Evolutionary conservation across 306 rosid species (phyloP), one percentile per base, ranked within the genome.

Genomic region (Lotus japonicus): DNA sequence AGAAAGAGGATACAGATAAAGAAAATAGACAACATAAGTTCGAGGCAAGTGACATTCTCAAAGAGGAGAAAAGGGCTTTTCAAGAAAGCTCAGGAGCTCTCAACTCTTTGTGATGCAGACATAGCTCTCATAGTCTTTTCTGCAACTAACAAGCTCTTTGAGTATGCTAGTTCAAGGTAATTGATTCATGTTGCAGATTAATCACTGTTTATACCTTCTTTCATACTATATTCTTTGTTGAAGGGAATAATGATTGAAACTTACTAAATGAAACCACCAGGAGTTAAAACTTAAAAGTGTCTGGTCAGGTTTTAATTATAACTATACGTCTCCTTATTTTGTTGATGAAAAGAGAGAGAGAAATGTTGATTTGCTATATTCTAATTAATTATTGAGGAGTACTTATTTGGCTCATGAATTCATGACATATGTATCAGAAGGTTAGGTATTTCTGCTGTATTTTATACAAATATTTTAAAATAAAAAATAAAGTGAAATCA

Each of bases 61-160:
- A 84, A 78, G 76, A 77, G 85, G 71, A 84, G 84, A 54, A 84
- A 62, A 75, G 88, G 88, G 52, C 81, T 84, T 16, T 65, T 84
- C 68, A 84, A 84, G 75, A 84, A 84, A 38, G 89, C 89, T 58
- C 54, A 56, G 45, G 89, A 84, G 69, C 73, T 84, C 1, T 72
- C 86, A 33, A 81, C 83, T 9, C 86, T 84, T 7, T 84, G 89
- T 45, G 89, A 84, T 66, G 86, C 89, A 43, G 84, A 84, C n/a
- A 60, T 82, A 14, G 86, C 82, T 41, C 83, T 84, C 77, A 17
- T 84, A 0, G 79, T 84, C 44, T 84, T 82, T 39, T 85, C 89
- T 51, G 15, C 77, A 6, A 80, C 89, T 28, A 80, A 73, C 36
- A 82, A 70, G 66, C 89, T 79, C 75, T 82, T 73, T 53, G 75